Conservation (phyloP, 352 stramenopile species). For the Phytophthora meadii region DNA sequence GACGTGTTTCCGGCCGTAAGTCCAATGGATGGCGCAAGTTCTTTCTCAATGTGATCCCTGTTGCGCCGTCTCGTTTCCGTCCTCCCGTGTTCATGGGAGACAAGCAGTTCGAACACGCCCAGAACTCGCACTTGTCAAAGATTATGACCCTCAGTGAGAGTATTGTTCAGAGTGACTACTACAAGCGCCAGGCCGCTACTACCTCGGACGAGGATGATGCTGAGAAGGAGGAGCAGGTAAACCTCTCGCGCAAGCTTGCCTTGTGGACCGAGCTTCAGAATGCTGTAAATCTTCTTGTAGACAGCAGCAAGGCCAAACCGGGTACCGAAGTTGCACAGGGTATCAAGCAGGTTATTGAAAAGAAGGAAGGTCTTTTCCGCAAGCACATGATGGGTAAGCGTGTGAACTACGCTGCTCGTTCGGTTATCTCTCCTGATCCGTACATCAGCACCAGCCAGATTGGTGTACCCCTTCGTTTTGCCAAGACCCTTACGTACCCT, state of each 20-base stretch:
- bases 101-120: slow-evolving; percentile 97
- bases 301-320: slow-evolving; percentile 80
- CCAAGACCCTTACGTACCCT: slow-evolving; percentile 98
- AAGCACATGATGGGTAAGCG: slow-evolving; percentile 99
- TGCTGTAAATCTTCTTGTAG: slow-evolving; percentile 83
- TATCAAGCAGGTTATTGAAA: slow-evolving; percentile 99
- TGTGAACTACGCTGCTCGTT: slow-evolving; percentile 99
- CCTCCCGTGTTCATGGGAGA: slow-evolving; percentile 96
- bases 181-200: slow-evolving; percentile 52
- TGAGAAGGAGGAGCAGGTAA: slow-evolving; percentile 65
- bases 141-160: slow-evolving; percentile 94
- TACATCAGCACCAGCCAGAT: slow-evolving; percentile 99
- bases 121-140: slow-evolving; percentile 96
- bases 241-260: slow-evolving; percentile 92
- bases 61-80: slow-evolving; percentile 98
- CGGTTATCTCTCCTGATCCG: slow-evolving; percentile 99
- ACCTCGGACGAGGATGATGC: slow-evolving; percentile 68
- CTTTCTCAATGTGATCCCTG: slow-evolving; percentile 96
- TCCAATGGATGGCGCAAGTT: slow-evolving; percentile 93
- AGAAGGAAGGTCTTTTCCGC: slow-evolving; percentile 99
- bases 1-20: slow-evolving; percentile 54
- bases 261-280: slow-evolving; percentile 99
- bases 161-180: slow-evolving; percentile 84
- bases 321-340: slow-evolving; percentile 81
- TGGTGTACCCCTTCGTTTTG: slow-evolving; percentile 98